Conservation (phyloP, 2,329 filamentous ascomycete genomes). For the Venturia nashicola region DNA sequence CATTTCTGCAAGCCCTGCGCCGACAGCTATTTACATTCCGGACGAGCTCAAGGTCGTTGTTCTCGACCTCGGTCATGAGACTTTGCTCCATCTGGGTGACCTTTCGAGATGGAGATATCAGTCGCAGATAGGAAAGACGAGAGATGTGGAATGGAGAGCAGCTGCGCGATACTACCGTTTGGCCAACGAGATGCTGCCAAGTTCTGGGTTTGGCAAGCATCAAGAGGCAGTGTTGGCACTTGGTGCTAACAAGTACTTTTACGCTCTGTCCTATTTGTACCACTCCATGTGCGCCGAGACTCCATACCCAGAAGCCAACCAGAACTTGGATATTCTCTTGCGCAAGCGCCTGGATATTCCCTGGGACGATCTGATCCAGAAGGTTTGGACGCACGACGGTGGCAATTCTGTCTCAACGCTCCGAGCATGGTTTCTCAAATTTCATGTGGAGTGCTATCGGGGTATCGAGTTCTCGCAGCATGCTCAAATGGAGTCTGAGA, state of each 20-base stretch:
- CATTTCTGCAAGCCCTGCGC: neutral
- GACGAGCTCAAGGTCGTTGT: constrained; percentile 37
- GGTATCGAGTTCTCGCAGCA: constrained; percentile 64
- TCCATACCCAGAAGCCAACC: constrained; percentile 60
- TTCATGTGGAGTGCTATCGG: constrained; percentile 75
- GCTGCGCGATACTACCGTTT: constrained; percentile 77
- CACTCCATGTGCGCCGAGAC: constrained; percentile 63
- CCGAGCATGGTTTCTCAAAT: constrained; percentile 68
- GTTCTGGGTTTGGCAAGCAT: constrained; percentile 73
- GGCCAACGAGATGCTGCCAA: constrained; percentile 65
- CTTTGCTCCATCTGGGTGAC: constrained; percentile 79
- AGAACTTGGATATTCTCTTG: constrained; percentile 73
- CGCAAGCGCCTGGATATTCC: constrained; percentile 41
- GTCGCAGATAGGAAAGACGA: constrained; percentile 50
- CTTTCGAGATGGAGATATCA: constrained; percentile 72
- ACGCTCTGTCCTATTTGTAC: constrained; percentile 82
- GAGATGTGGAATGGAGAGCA: constrained; percentile 63
- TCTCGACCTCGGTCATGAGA: constrained; percentile 65
- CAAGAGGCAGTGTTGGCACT: constrained; percentile 81
- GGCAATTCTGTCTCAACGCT: constrained; percentile 37
- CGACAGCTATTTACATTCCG: neutral
- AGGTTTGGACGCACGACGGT: constrained; percentile 40
- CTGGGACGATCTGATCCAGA: neutral
- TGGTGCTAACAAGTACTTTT: constrained; percentile 65
- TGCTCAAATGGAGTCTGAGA: constrained; percentile 72